Evolutionary conservation across 1,284 basidiomycete genomes (phyloP), one percentile per base, ranked within the genome.

Genomic region (Anthracocystis panici-leucophaei): DNA sequence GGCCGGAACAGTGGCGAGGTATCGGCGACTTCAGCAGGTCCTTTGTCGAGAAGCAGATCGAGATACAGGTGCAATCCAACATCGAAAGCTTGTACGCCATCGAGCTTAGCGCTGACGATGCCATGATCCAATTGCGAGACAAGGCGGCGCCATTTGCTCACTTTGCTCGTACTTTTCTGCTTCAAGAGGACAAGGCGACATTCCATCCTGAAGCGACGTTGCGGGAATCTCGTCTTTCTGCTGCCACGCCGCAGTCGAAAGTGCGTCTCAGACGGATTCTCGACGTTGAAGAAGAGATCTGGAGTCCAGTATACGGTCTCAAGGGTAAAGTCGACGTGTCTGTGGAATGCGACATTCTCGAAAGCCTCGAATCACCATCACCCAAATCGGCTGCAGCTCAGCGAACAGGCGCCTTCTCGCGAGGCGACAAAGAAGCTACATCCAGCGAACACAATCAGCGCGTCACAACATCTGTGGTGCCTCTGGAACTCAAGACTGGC

Each of bases 401-500:
- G 6, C 33, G 38, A 25, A 38, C 31, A n/a, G 57, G 51, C 7
- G 68, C 63, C 6, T 65, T 65, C n/a, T 48, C 58, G 31, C 62
- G 63, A 5, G 68, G 55, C 10, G 29, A 51, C 9, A 50, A 35
- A 16, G 33, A 45, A 21, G 5, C n/a, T 2, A 8, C 40, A 1
- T 14, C 38, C 9, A 9, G 11, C 9, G 45, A 25, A 18, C 20
- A 23, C 16, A n/a, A 41, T 6, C 21, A 21, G 10, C 41, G 50
- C 5, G 21, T 71, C 2, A 56, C 41, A 0, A 65, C 55, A 2
- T 81, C 81, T 16, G 90, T 91, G 0, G 89, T 92, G 79, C 84
- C 96, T 2, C 90, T 99, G 51, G 97, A 99, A 86, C 93, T 99
- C 86, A 99, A 99, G 87, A 99, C 96, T 0, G 96, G 97, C 88